Conservation (phyloP, 495 filamentous ascomycete genomes). For the Neurospora africana region DNA sequence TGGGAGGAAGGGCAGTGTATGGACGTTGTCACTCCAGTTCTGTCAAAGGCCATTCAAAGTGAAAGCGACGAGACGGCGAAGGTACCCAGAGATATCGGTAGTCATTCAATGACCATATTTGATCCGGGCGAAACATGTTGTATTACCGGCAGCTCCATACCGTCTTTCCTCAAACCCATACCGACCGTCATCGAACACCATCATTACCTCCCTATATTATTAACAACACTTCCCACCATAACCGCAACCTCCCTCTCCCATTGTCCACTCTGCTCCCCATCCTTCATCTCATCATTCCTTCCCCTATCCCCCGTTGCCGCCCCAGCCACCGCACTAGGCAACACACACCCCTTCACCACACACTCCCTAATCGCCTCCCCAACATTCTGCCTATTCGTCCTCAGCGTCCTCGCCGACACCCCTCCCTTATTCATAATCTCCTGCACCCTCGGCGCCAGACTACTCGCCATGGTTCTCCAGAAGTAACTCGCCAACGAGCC, state of each 20-base stretch:
- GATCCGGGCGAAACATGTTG: not conserved
- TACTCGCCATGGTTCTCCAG: conserved; percentile 77
- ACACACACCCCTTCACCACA: conserved; percentile 62
- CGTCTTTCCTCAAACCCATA: not conserved
- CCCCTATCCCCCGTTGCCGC: conserved; percentile 24
- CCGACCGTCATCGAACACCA: not conserved
- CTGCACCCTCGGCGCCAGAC: conserved; percentile 63
- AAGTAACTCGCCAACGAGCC: conserved; percentile 80
- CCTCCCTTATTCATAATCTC: conserved; percentile 77
- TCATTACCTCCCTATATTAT: conserved; percentile 31
- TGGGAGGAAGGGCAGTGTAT: not conserved
- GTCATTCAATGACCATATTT: not conserved
- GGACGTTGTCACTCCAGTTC: not conserved
- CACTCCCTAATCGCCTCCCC: conserved; percentile 70
- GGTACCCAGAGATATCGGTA: not conserved
- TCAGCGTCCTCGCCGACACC: conserved; percentile 68
- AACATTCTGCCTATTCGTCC: conserved; percentile 62
- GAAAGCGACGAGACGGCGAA: not conserved
- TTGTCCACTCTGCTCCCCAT: conserved; percentile 10
- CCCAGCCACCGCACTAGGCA: conserved; percentile 35
- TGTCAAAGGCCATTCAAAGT: not conserved
- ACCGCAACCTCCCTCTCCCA: conserved; percentile 94
- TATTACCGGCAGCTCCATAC: not conserved
- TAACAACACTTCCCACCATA: conserved; percentile 71
- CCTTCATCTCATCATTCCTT: conserved; percentile 30